Conservation (phyloP, 2,329 filamentous ascomycete genomes). For the Diplodia mutila region DNA sequence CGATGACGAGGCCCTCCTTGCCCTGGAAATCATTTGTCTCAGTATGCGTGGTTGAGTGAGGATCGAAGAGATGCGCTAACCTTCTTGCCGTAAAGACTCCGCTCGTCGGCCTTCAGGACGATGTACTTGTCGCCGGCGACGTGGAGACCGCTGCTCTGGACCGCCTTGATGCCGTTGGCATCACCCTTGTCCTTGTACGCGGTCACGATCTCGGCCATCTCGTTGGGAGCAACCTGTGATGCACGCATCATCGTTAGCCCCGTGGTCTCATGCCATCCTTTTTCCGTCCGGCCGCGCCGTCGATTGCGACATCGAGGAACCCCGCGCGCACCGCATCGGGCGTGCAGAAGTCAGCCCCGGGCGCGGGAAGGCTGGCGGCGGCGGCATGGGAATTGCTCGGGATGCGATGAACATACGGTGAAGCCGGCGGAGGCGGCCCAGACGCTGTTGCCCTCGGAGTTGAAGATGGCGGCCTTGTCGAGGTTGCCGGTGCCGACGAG, state of each 20-base stretch:
- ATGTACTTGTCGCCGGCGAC: conserved; percentile 79
- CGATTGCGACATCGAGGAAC: conserved; percentile 10
- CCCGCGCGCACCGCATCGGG: not conserved
- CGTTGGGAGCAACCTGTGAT: conserved; percentile 54
- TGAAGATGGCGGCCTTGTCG: conserved; percentile 57
- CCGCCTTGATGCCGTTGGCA: conserved; percentile 61
- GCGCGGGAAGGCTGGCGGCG: not conserved
- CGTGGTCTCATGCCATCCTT: conserved; percentile 25
- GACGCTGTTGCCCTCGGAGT: conserved; percentile 56
- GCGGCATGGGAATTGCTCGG: conserved; percentile 4
- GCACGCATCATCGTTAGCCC: conserved; percentile 17
- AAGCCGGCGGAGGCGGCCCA: conserved; percentile 86
- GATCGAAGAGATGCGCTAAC: conserved; percentile 52
- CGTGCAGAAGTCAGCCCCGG: not conserved
- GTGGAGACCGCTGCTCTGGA: conserved; percentile 74
- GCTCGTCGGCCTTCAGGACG: conserved; percentile 73
- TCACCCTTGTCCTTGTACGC: conserved; percentile 58
- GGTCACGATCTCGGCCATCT: conserved; percentile 59
- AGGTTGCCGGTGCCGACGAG: conserved; percentile 49
- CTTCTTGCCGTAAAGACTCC: conserved; percentile 84
- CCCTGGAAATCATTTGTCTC: conserved; percentile 55
- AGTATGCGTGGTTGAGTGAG: conserved; percentile 22
- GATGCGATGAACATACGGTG: conserved; percentile 60
- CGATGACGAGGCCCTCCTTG: conserved; percentile 77
- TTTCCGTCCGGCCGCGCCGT: conserved; percentile 2